Conservation (phyloP, 306 rosid species). For the Abrus pulchellus region DNA sequence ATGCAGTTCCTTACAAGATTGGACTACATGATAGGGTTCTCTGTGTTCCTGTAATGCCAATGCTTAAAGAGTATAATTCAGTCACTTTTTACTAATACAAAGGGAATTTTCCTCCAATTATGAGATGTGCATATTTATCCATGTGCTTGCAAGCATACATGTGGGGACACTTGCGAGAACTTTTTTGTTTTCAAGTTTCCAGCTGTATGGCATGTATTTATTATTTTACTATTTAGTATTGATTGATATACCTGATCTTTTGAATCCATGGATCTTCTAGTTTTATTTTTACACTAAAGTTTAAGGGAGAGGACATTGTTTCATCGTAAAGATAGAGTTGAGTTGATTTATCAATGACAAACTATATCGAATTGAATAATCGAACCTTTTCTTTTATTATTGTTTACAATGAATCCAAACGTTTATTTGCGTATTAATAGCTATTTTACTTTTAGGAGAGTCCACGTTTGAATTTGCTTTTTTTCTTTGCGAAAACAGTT, state of each 20-base stretch:
- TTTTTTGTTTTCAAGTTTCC: constrained; percentile 42
- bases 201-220: constrained; percentile 36
- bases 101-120: constrained; percentile 27
- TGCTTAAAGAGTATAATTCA: constrained; percentile 10
- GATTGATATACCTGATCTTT: not conserved
- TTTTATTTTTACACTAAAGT: not conserved
- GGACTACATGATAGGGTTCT: constrained; percentile 32
- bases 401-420: not conserved
- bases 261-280: not conserved
- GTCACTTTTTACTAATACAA: constrained; percentile 31
- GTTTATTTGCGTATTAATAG: not conserved
- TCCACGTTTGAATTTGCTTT: not conserved
- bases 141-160: constrained; percentile 42
- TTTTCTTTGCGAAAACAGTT: not conserved
- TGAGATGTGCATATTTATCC: constrained; percentile 42
- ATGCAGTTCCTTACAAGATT: constrained; percentile 27
- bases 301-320: not conserved
- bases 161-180: constrained; percentile 30
- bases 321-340: not conserved
- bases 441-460: not conserved
- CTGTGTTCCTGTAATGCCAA: constrained; percentile 14
- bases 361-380: not conserved
- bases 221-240: not conserved
- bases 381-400: not conserved
- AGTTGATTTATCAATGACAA: not conserved